Base-by-base conservation (phyloP, 495 filamentous ascomycete species). In the Rhizodiscina lignyota region DNA sequence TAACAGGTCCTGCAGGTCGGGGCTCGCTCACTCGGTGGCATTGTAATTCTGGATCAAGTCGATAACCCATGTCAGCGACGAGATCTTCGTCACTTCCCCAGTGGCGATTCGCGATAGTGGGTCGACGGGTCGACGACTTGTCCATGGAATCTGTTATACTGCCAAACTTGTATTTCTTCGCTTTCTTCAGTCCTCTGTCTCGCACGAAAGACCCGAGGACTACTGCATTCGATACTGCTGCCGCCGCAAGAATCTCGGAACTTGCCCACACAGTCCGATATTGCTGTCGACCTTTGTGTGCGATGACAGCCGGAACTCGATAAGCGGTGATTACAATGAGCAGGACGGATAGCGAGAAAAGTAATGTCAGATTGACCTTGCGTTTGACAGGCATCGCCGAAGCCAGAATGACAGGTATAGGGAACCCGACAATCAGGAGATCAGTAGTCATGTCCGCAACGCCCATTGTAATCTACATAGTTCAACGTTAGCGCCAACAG, bases 381-480 rank as follows among this genome's bases (percentile, higher is more conserved):
- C 69, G 66, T 37, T 68, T 79, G 21, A 70, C 42, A 0, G 62
- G 50, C 76, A 93, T 84, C 8, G 68, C 55, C 13, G 78, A 80
- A 30, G 77, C 79, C 23, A 92, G 47, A 36, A 96, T 79, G 36
- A 94, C 77, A 1, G 85, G 81, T 23, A 94, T 75, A 0, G 89
- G 89, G 44, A 93, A 92, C 34, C 74, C 63, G 26, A 96, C 72
- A 19, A 97, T 70, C 2, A 92, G 60, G 4, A 94, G 58, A 50
- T 97, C 89, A 20, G 86, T 92, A 24, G 91, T 60, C 37, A 93
- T 72, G 48, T 93, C 86, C 50, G 77, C 77, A 15, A 70, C 65
- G 2, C 79, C 86, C 80, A 92, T 89, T 6, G 80, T 84, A 39
- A 92, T 59, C n/a, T n/a, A n/a, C n/a, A n/a, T n/a, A n/a, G n/a